Percentiles rank a stretch among this genome's conserved stretches.
phyloP scores from a whole-genome alignment of 805 yeast species.

The Wickerhamiella australiensis region DNA sequence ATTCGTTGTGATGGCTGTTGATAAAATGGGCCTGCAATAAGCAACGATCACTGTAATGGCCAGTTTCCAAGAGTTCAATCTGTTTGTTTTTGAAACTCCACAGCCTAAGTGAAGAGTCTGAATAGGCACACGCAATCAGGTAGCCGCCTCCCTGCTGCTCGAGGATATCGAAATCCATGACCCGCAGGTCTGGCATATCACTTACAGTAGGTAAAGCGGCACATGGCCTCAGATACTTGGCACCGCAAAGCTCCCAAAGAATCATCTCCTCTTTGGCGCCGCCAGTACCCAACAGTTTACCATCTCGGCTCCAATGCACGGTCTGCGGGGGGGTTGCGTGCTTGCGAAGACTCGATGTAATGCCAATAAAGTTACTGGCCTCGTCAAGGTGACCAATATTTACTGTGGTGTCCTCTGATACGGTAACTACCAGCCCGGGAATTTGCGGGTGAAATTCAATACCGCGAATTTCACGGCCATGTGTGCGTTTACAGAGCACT shows the following conservation, averaged over 20 bases:
- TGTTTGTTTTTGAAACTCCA: constrained; percentile 33
- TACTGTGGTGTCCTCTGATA: constrained; percentile 80
- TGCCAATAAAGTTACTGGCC: constrained; percentile 33
- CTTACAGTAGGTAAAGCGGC: constrained; percentile 45
- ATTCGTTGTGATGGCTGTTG: constrained; percentile 8
- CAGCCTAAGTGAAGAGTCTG: constrained; percentile 64
- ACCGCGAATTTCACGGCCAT: constrained; percentile 84
- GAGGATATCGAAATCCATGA: constrained; percentile 61
- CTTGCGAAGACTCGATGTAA: constrained; percentile 37
- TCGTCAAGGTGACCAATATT: constrained; percentile 43
- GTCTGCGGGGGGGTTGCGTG: constrained; percentile 87
- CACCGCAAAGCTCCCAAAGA: constrained; percentile 53
- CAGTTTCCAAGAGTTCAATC: constrained; percentile 39
- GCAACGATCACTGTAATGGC: constrained; percentile 63
- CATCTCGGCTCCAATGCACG: constrained; percentile 37
- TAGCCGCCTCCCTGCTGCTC: constrained; percentile 29
- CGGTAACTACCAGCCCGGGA: constrained; percentile 45
- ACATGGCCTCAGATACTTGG: constrained; percentile 33
- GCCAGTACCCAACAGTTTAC: constrained; percentile 37
- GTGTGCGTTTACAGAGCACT: constrained; percentile 51
- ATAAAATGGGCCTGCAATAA: constrained; percentile 49
- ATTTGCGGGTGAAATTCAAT: constrained; percentile 40
- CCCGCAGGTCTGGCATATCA: constrained; percentile 67
- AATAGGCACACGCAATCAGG: constrained; percentile 59
- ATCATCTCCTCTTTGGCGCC: constrained; percentile 73